phyloP scores from a whole-genome alignment of 768 basidiomycete genomes.

The Neoboletus subvelutipes region DNA sequence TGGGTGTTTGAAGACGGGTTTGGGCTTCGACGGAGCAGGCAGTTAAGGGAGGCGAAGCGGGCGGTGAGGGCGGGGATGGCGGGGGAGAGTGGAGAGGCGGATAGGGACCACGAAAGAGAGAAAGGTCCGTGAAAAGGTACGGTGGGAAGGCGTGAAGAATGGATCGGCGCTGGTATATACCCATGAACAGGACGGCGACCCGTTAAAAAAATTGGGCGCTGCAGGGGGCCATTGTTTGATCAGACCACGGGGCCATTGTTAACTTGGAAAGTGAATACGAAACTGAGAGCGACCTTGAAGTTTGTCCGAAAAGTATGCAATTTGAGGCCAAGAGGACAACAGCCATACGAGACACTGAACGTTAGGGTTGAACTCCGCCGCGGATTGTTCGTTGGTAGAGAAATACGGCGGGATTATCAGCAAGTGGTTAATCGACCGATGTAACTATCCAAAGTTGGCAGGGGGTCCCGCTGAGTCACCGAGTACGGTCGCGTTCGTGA shows the following conservation, averaged over 20 bases:
- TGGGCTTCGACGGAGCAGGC: conserved; percentile 57
- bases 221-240: background rate
- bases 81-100: background rate
- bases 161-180: background rate
- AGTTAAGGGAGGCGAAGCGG: conserved; percentile 36
- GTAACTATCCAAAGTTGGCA: too few relatives aligned
- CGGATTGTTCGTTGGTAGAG: too few relatives aligned
- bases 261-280: too few relatives aligned
- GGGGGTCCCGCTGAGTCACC: too few relatives aligned
- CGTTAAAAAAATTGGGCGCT: background rate
- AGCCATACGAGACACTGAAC: too few relatives aligned
- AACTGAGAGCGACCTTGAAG: too few relatives aligned
- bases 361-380: too few relatives aligned
- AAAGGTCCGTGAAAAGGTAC: background rate
- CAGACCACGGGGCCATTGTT: background rate
- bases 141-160: background rate
- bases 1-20: conserved; percentile 63
- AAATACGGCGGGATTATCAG: too few relatives aligned
- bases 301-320: too few relatives aligned
- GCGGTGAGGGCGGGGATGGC: conserved; percentile 1
- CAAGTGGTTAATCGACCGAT: too few relatives aligned
- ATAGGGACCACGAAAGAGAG: background rate
- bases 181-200: background rate
- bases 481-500: too few relatives aligned
- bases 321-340: too few relatives aligned